Percentiles rank a stretch among this genome's conserved stretches.
These are phyloP conservation scores for Dichotomocladium elegans DNA, from an alignment of 371 early-diverging fungal species.

Conservation along the genomic window DNA sequence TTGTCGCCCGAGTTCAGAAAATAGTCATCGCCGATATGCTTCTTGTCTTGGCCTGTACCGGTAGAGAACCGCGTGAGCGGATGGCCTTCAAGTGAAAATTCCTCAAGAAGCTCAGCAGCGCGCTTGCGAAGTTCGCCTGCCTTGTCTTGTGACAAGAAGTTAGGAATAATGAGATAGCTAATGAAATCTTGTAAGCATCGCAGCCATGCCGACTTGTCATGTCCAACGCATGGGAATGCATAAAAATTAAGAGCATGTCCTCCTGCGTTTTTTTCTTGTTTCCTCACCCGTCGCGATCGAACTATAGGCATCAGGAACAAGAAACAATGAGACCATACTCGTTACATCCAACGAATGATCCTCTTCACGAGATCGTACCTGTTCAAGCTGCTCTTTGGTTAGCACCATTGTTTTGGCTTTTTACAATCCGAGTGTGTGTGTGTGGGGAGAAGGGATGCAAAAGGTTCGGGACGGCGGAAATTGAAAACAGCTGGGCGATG, in stretches of 20 bases:
- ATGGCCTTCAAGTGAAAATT: slow-evolving; percentile 69
- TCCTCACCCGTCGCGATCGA: slow-evolving; percentile 32
- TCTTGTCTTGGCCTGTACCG: slow-evolving; percentile 47
- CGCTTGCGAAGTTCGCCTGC: slow-evolving; percentile 34
- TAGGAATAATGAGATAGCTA: slow-evolving; percentile 2
- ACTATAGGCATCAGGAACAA: slow-evolving; percentile 6
- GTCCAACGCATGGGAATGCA: not conserved
- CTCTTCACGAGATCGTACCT: too few relatives aligned
- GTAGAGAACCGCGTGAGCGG: slow-evolving; percentile 82
- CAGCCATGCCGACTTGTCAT: not conserved
- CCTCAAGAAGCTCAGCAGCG: slow-evolving; percentile 59
- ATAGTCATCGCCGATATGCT: slow-evolving; percentile 86
- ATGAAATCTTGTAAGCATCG: not conserved
- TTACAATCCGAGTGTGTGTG: too few relatives aligned
- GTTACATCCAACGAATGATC: too few relatives aligned
- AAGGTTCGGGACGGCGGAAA: too few relatives aligned
- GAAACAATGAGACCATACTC: not conserved
- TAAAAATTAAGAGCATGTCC: not conserved
- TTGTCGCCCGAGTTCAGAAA: slow-evolving; percentile 84
- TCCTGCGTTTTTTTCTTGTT: not conserved
- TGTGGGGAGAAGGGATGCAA: too few relatives aligned
- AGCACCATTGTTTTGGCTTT: not conserved
- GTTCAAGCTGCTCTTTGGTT: slow-evolving; percentile 4
- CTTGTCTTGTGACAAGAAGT: slow-evolving; percentile 6
- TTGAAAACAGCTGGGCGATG: too few relatives aligned